Percentiles rank a stretch among this genome's conserved stretches.
Conservation (phyloP, 2,329 filamentous ascomycete genomes). For the Apiospora marii region DNA sequence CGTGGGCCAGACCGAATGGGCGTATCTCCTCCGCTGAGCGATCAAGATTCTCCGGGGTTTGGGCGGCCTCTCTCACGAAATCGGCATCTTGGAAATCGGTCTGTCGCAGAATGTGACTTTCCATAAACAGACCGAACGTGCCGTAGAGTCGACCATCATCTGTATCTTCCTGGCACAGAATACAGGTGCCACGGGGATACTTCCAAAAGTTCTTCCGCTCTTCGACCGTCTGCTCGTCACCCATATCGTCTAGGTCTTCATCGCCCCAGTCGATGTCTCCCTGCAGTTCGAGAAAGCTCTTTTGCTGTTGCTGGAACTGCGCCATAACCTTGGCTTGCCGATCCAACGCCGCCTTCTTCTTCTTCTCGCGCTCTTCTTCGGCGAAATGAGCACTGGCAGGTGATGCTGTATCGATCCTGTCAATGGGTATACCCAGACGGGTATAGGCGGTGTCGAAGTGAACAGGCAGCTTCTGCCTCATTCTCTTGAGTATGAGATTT, state of each 20-base stretch:
- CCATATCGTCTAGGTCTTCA: conserved; percentile 78
- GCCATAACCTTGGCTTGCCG: conserved; percentile 96
- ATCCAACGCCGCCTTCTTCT: conserved; percentile 89
- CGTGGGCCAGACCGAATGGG: conserved; percentile 89
- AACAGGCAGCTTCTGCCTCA: conserved; percentile 82
- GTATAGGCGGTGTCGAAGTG: conserved; percentile 75
- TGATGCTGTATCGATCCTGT: conserved; percentile 82
- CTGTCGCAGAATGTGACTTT: conserved; percentile 86
- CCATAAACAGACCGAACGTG: conserved; percentile 87
- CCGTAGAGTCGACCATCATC: conserved; percentile 89
- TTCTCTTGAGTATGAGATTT: conserved; percentile 79
- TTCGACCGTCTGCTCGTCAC: conserved; percentile 63
- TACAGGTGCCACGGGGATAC: conserved; percentile 92
- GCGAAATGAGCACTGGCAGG: conserved; percentile 72
- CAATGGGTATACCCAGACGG: conserved; percentile 71
- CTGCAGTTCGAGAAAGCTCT: conserved; percentile 91
- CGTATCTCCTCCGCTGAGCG: conserved; percentile 82
- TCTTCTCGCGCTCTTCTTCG: conserved; percentile 79
- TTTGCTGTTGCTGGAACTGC: conserved; percentile 96
- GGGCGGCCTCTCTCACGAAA: conserved; percentile 82
- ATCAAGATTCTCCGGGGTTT: conserved; percentile 83
- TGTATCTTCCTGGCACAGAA: conserved; percentile 95
- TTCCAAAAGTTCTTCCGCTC: conserved; percentile 82
- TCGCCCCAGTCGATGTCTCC: conserved; percentile 89
- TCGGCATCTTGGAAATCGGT: conserved; percentile 84